Evolutionary conservation across 2,329 filamentous ascomycete species (phyloP), one percentile per base, ranked within the genome.

Genomic region (Penicillium sp.): DNA sequence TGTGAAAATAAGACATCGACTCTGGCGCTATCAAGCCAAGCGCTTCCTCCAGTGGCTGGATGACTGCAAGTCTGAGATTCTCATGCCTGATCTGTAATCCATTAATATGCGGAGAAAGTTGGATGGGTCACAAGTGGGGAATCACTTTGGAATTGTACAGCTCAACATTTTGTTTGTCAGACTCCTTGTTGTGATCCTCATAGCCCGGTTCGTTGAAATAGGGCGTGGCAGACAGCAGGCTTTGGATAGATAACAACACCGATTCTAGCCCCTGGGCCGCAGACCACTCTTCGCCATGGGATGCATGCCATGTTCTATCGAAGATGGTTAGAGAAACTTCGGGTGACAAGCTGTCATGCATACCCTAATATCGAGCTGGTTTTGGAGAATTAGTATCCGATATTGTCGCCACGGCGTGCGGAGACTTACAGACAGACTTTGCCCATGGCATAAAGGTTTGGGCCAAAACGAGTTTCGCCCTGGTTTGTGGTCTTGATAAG

Each of bases 171-270:
- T 85, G 84, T 72, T 89, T 87, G 69, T 95, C 90, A 80, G 9
- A 15, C 13, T 16, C 41, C 23, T 42, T 74, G 8, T 82, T 80
- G 42, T 86, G 83, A 54, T 88, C 82, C 69, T 97, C 93, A 63
- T 90, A 96, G 6, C 94, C 94, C 1, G 94, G 94, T 70, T 99
- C 94, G 64, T 97, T 96, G 68, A 94, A 90, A 72, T 96, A 97
- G 0, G 93, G 94, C 63, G 96, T 96, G 26, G 84, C 76, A 1
- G 91, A 96, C 87, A 99, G 92, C 42, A 99, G 79, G 70, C 92
- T 96, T 73, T 99, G 94, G 52, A 99, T 96, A 5, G 93, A 97
- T 48, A 97, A 84, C 44, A 99, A 74, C 45, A 97, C 90, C 0
- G 93, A 97, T 70, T 97, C 94, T 1, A 99, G 79, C 6, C 94